Evolutionary conservation across 192 early-diverging fungal species (phyloP), one percentile per base, ranked within the genome.

Genomic region (Coemansia sp.): DNA sequence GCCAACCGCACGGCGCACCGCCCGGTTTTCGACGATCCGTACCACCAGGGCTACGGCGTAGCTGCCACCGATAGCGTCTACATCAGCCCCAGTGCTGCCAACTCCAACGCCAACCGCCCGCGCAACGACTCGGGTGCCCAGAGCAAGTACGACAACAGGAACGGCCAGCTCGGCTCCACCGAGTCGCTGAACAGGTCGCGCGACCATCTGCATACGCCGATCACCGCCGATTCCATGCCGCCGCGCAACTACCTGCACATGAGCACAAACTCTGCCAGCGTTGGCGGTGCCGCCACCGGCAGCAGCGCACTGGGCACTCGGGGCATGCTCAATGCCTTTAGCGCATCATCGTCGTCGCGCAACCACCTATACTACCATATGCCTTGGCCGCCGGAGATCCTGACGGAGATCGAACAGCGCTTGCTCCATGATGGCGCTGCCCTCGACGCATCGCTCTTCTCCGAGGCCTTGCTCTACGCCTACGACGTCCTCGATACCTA

Each of bases 401-500:
- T 81, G 34, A 81, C 78, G 14, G 68, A 81, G 14, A 81, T 81
- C 22, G 72, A 75, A 62, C 78, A 81, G 65, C 52, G 72, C 11
- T 63, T 81, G 14, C 52, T 74, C 15, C 61, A 67, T 38, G 78
- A 81, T 33, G 78, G 72, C 22, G 72, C 78, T 1, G 78, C 71
- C 2, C 65, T 81, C 30, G 78, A 81, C 17, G 25, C 61, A 11
- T 23, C 59, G 19, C 65, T 81, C 31, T 81, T 81, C 42, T 68
- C 65, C 6, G 78, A 74, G 28, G 78, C 78, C 0, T 59, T 81
- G 42, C 63, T 75, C 17, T 75, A 81, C 47, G 72, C 78, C 5
- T 75, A 81, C 60, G 72, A 81, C n/a, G 72, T 81, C 22, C 65
- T 81, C 45, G 78, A 81, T 58, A 81, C 78, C 2, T 75, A 75